Conservation (phyloP, 306 rosid species). For the Abrus precatorius region DNA sequence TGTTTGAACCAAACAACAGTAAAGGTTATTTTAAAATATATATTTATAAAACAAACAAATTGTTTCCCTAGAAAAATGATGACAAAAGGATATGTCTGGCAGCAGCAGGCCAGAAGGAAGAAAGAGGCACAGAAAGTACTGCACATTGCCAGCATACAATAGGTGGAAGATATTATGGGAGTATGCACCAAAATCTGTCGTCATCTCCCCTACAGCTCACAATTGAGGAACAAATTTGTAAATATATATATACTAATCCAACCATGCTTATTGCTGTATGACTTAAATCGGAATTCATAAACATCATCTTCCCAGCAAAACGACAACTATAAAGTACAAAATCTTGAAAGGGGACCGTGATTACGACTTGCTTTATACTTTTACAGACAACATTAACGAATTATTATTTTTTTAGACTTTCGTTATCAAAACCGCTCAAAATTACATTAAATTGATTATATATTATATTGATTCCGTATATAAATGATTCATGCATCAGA, state of each 20-base stretch:
- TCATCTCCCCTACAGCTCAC: not conserved
- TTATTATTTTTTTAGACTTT: not conserved
- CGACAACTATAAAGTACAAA: not conserved
- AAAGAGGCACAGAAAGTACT: not conserved
- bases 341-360: not conserved
- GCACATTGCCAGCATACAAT: not conserved
- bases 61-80: not conserved
- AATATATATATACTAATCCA: not conserved
- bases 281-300: not conserved
- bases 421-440: not conserved
- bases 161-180: not conserved
- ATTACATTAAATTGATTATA: not conserved
- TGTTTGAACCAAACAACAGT: too few relatives aligned
- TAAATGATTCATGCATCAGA: not conserved
- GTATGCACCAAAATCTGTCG: not conserved
- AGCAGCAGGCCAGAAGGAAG: not conserved
- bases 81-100: not conserved
- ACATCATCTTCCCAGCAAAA: constrained; percentile 21
- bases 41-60: too few relatives aligned
- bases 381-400: not conserved
- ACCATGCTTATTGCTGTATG: not conserved
- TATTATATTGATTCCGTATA: not conserved
- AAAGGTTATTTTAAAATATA: too few relatives aligned
- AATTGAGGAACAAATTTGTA: not conserved
- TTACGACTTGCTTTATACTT: not conserved